A percentile compares a stretch with the other conserved stretches of the same genome.
These are phyloP conservation scores for Suillus clintonianus DNA, from an alignment of 768 basidiomycete genomes.

Conservation along the genomic window DNA sequence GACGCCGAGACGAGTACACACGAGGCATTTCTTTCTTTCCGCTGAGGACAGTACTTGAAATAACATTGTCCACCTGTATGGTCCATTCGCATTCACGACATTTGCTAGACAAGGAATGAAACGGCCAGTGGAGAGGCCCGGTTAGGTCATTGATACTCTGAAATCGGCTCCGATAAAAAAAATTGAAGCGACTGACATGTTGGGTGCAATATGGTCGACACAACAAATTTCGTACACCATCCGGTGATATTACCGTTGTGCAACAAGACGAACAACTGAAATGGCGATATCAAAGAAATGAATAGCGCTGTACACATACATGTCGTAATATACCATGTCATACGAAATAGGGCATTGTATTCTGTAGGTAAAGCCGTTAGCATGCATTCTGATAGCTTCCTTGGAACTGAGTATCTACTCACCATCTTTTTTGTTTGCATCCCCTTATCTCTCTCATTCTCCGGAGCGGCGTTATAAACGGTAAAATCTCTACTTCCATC, in stretches of 20 bases:
- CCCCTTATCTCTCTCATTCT: constrained; percentile 85
- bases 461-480: constrained; percentile 84
- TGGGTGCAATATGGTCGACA: neutral
- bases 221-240: neutral
- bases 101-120: neutral
- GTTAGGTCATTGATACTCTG: neutral
- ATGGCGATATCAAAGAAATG: neutral
- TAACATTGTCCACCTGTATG: neutral
- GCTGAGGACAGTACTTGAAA: neutral
- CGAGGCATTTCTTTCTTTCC: neutral
- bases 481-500: constrained; percentile 69
- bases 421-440: constrained; percentile 77
- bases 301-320: constrained; percentile 2
- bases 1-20: neutral
- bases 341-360: constrained; percentile 58
- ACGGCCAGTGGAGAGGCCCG: neutral
- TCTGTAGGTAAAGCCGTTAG: constrained; percentile 32
- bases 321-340: constrained; percentile 19
- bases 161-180: neutral
- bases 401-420: constrained; percentile 25
- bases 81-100: neutral
- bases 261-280: neutral
- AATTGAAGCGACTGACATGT: neutral
- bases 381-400: neutral
- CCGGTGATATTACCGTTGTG: too few species aligned